These are phyloP conservation scores for Neonectria hederae DNA, from an alignment of 2,329 filamentous ascomycete genomes.

Conservation along the genomic window DNA sequence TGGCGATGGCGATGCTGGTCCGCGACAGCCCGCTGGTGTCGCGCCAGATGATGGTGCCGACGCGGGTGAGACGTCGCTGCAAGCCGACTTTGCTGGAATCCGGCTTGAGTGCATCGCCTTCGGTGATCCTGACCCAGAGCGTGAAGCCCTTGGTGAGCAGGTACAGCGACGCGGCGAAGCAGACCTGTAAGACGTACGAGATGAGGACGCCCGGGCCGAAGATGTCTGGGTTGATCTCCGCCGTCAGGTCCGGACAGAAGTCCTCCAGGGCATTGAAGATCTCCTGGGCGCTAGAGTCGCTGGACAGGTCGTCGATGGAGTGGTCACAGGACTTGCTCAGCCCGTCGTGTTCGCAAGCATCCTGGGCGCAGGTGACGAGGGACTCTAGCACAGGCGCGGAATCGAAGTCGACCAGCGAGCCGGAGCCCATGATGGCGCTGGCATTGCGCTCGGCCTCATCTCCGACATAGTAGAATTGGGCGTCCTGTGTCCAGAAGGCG, in stretches of 20 bases:
- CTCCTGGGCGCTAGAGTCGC: slow-evolving; percentile 40
- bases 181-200: slow-evolving; percentile 51
- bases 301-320: slow-evolving; percentile 41
- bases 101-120: slow-evolving; percentile 38
- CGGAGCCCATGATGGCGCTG: slow-evolving; percentile 48
- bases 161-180: slow-evolving; percentile 48
- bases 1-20: slow-evolving; percentile 52
- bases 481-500: slow-evolving; percentile 47
- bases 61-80: slow-evolving; percentile 46
- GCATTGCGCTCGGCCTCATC: slow-evolving; percentile 49
- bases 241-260: slow-evolving; percentile 49
- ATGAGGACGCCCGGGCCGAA: slow-evolving; percentile 53
- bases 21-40: slow-evolving; percentile 49
- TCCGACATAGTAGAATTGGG: slow-evolving; percentile 42
- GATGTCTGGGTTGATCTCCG: slow-evolving; percentile 52
- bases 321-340: slow-evolving; percentile 45
- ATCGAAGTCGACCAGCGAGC: slow-evolving; percentile 45
- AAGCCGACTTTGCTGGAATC: slow-evolving; percentile 36
- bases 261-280: slow-evolving; percentile 48
- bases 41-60: slow-evolving; percentile 50
- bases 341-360: slow-evolving; percentile 48
- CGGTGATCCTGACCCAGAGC: slow-evolving; percentile 47
- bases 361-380: slow-evolving; percentile 49
- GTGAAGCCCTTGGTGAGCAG: slow-evolving; percentile 49
- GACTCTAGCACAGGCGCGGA: slow-evolving; percentile 44